These are phyloP conservation scores for Penicillium occitanis DNA, from an alignment of 2,329 filamentous ascomycete genomes.

Conservation along the genomic window DNA sequence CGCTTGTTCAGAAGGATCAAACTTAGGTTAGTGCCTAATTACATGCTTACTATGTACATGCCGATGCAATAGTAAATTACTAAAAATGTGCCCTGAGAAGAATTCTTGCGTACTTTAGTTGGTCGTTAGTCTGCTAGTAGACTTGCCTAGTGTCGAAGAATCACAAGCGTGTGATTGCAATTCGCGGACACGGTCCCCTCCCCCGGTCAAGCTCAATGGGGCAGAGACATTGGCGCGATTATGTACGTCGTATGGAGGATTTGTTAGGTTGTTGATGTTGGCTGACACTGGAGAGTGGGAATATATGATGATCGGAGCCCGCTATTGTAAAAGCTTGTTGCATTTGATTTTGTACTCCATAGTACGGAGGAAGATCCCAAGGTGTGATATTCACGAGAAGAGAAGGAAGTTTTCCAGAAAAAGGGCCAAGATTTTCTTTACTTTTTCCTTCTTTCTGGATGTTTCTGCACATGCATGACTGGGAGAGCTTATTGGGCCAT, in stretches of 20 bases:
- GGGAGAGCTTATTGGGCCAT: background rate
- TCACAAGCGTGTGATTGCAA: background rate
- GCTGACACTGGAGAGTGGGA: background rate
- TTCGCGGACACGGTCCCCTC: background rate
- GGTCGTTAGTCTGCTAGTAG: background rate
- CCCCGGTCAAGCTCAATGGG: background rate
- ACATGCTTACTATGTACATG: background rate
- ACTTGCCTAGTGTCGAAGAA: background rate
- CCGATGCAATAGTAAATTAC: background rate
- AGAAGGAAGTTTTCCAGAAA: background rate
- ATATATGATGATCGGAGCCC: background rate
- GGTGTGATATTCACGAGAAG: background rate
- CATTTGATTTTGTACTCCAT: background rate
- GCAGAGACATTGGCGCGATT: background rate
- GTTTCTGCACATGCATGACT: background rate
- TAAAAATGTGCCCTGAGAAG: background rate
- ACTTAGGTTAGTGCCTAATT: background rate
- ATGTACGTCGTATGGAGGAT: background rate
- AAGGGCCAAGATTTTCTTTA: background rate
- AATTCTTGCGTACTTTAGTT: background rate
- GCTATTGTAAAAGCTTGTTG: constrained; percentile 2
- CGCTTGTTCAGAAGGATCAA: background rate
- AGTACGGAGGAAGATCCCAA: background rate
- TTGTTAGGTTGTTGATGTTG: background rate
- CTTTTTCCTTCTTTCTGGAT: background rate